Conservation (phyloP, 23 red algal genomes). For the Agarophyton chilense region DNA sequence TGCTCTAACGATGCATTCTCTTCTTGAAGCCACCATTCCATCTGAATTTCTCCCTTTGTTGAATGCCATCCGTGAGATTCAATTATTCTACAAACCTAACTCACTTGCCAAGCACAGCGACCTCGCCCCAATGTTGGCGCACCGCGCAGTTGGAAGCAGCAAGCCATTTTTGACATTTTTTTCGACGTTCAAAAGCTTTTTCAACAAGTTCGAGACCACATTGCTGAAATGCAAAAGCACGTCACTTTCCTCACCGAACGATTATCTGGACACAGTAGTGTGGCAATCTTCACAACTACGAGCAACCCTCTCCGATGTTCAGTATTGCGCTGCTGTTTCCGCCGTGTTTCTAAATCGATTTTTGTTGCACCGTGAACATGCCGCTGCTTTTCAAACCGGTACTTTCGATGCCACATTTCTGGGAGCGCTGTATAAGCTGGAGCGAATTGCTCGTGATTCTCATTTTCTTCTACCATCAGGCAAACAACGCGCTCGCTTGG, state of each 20-base stretch:
- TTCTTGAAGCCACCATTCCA: slow-evolving; percentile 53
- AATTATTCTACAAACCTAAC: slow-evolving; percentile 34
- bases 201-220: slow-evolving; percentile 31
- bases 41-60: slow-evolving; percentile 33
- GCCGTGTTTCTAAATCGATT: slow-evolving; percentile 68
- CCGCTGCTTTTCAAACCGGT: slow-evolving; percentile 38
- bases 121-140: slow-evolving; percentile 26
- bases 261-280: slow-evolving; percentile 58
- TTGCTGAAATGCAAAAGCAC: slow-evolving; percentile 54
- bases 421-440: slow-evolving; percentile 56
- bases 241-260: slow-evolving; percentile 58
- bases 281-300: slow-evolving; percentile 54
- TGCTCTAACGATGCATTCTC: slow-evolving; percentile 47
- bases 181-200: slow-evolving; percentile 29
- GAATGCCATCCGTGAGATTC: slow-evolving; percentile 34
- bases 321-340: slow-evolving; percentile 43
- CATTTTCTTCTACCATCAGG: slow-evolving; percentile 35
- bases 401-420: slow-evolving; percentile 62
- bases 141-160: slow-evolving; percentile 25
- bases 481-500: slow-evolving; percentile 62
- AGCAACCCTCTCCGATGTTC: slow-evolving; percentile 41
- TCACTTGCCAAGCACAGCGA: slow-evolving; percentile 25
- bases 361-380: slow-evolving; percentile 43
- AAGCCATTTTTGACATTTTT: slow-evolving; percentile 59
- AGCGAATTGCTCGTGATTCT: slow-evolving; percentile 55